Evolutionary conservation across 208 protist genomes (phyloP), one percentile per base, ranked within the genome.

Genomic region (Leishmania martiniquensis): DNA sequence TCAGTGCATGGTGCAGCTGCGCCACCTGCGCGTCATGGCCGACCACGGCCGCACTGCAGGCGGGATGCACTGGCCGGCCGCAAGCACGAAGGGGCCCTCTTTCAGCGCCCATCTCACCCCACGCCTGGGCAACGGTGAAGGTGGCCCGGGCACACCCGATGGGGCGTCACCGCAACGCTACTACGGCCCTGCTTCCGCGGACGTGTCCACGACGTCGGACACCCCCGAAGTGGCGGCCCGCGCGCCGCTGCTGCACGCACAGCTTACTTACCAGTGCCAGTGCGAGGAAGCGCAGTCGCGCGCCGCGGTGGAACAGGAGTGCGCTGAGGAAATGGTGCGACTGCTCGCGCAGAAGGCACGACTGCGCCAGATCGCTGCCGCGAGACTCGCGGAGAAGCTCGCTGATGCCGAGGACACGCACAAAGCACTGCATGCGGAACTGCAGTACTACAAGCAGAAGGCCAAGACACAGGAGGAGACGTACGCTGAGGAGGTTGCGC

Each of bases 181-280:
- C 59, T 39, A 17, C 49, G 44, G 52, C 62, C 10, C 54, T 12
- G 15, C 20, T 17, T 39, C 67, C 2, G 49, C 45, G 6, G 62
- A 22, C 15, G 22, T 34, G 25, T 54, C n/a, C 34, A 57, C 51
- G 2, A 54, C 44, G n/a, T 39, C 37, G 39, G 37, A n/a, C 49
- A 45, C 65, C 42, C 67, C 47, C 62, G 66, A 25, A 7, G 65
- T 63, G 9, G 75, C n/a, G 51, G 42, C 60, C 39, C 62, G 72
- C 20, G 37, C 68, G 37, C 15, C 22, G 37, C 54, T 71, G 59
- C 25, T 75, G 22, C 32, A 22, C 17, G 1, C 37, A 47, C 85
- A 91, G 72, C 79, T 85, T 17, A 25, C 78, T n/a, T 84, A 76
- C 65, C 82, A 72, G 4, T 90, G 84, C 62, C 70, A 84, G 62